Percentiles rank a stretch among this genome's conserved stretches.
Conservation (phyloP, 2,329 filamentous ascomycete genomes). For the Fusarium equiseti region DNA sequence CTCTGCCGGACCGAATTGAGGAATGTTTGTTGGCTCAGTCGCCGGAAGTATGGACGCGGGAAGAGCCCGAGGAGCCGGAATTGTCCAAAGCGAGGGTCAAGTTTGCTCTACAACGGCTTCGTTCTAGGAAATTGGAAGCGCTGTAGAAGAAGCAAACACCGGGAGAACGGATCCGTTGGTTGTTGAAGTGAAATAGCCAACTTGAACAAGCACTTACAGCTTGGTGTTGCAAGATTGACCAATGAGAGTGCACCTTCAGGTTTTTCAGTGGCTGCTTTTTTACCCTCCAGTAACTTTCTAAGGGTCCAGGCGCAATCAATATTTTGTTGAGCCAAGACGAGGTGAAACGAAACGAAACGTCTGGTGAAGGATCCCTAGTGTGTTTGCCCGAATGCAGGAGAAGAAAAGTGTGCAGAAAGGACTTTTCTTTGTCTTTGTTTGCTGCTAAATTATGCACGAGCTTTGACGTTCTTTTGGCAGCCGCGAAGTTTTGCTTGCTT, state of each 20-base stretch:
- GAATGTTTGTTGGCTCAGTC: conserved; percentile 30
- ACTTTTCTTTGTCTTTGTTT: conserved; percentile 29
- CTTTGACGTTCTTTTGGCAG: conserved; percentile 16
- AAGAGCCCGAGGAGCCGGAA: conserved; percentile 13
- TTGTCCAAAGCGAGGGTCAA: conserved; percentile 6
- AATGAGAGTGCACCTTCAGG: conserved; percentile 13
- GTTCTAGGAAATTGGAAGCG: conserved; percentile 16
- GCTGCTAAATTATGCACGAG: conserved; percentile 21
- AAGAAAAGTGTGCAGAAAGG: conserved; percentile 12
- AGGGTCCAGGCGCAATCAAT: conserved; percentile 15
- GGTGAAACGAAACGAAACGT: background rate
- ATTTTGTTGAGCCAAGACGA: conserved; percentile 8
- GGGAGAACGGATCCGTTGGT: conserved; percentile 5
- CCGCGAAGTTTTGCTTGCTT: conserved; percentile 40
- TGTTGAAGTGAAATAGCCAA: conserved; percentile 6
- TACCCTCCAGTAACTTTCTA: background rate
- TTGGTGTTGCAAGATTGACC: conserved; percentile 9
- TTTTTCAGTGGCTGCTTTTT: conserved; percentile 22
- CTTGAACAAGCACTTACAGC: conserved; percentile 32
- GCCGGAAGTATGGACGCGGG: conserved; percentile 2
- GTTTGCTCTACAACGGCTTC: conserved; percentile 14
- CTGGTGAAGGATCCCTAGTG: background rate
- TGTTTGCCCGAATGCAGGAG: conserved; percentile 1
- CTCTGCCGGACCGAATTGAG: conserved; percentile 16
- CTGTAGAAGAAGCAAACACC: conserved; percentile 34